phyloP scores from a whole-genome alignment of 208 protist genomes.

The Phytomonas francai region DNA sequence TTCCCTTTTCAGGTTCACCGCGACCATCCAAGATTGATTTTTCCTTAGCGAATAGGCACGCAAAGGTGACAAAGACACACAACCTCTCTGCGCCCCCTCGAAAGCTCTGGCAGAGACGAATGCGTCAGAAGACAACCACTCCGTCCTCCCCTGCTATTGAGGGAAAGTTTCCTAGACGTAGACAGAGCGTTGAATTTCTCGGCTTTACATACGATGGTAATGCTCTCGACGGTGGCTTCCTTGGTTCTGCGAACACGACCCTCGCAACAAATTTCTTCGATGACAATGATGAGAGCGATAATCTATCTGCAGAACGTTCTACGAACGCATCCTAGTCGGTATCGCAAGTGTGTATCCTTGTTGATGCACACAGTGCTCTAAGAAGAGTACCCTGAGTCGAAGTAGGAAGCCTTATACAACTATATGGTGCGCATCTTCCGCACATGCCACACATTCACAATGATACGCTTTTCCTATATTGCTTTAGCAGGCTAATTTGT shows the following conservation, averaged over 20 bases:
- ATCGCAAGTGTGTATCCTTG: not conserved
- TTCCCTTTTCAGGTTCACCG: not conserved
- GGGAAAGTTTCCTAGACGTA: not conserved
- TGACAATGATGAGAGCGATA: not conserved
- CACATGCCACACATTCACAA: not conserved
- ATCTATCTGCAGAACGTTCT: not conserved
- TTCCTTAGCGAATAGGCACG: not conserved
- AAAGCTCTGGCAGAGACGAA: not conserved
- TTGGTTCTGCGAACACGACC: not conserved
- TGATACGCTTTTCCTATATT: not conserved
- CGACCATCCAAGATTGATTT: not conserved
- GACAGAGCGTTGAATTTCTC: not conserved
- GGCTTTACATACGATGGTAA: not conserved
- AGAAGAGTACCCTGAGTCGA: not conserved
- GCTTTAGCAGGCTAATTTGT: not conserved
- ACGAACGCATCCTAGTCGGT: not conserved
- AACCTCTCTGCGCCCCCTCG: not conserved
- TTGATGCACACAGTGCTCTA: not conserved
- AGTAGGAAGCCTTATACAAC: not conserved
- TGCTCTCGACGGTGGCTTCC: not conserved
- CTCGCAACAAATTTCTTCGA: not conserved
- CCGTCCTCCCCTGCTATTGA: not conserved
- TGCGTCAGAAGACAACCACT: not conserved
- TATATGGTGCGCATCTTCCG: not conserved
- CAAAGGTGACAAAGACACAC: not conserved